These are phyloP conservation scores for Waitea zeae DNA, from an alignment of 1,284 basidiomycete species.

Conservation along the genomic window DNA sequence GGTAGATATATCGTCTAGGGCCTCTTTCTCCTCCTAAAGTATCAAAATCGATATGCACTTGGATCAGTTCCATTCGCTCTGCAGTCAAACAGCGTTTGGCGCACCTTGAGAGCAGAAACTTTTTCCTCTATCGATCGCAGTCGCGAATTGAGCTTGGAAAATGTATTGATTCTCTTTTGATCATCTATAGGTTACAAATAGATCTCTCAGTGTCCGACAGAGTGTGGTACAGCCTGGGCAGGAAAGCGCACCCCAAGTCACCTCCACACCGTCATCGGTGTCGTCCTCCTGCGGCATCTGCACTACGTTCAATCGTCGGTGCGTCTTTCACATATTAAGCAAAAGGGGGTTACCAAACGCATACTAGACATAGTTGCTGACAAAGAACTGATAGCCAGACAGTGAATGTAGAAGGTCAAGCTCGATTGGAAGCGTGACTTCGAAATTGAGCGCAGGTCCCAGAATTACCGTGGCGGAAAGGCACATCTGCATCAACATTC, in stretches of 20 bases:
- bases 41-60: neutral
- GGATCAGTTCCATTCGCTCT: neutral
- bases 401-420: no score
- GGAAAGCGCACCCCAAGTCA: neutral
- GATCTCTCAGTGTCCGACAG: neutral
- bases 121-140: conserved; percentile 58
- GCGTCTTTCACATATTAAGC: no score
- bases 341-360: no score
- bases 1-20: conserved; percentile 74
- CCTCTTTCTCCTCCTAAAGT: conserved; percentile 76
- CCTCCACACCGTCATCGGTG: neutral
- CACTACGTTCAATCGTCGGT: no score
- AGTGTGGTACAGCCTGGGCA: no score
- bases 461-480: no score
- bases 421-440: no score
- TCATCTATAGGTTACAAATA: conserved; percentile 49
- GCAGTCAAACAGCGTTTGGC: conserved; percentile 3
- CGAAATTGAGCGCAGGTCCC: no score
- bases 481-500: no score
- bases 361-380: no score
- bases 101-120: conserved; percentile 55
- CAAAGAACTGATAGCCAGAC: no score
- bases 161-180: conserved; percentile 84
- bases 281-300: neutral
- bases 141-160: conserved; percentile 82